These are phyloP conservation scores for Daldinia decipiens DNA, from an alignment of 495 filamentous ascomycete species.

Conservation along the genomic window DNA sequence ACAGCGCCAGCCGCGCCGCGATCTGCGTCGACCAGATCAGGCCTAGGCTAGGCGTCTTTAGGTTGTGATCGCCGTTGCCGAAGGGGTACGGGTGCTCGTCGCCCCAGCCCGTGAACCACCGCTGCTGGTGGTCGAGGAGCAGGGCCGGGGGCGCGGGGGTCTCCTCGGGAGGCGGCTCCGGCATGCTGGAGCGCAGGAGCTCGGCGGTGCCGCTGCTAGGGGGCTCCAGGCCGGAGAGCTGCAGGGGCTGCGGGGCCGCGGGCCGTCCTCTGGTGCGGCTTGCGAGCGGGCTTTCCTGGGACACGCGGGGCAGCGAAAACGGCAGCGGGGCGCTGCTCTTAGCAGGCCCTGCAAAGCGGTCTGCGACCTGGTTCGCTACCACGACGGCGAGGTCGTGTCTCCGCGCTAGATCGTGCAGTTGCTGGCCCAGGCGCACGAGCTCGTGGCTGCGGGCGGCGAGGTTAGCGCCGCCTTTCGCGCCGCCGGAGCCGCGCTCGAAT, in stretches of 20 bases:
- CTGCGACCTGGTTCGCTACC: slow-evolving; percentile 94
- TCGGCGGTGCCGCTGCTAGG: slow-evolving; percentile 39
- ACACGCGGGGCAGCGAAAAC: slow-evolving; percentile 36
- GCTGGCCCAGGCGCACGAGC: slow-evolving; percentile 77
- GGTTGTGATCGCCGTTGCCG: slow-evolving; percentile 44
- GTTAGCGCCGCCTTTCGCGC: slow-evolving; percentile 52
- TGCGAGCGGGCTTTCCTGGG: slow-evolving; percentile 55
- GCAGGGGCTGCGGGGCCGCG: slow-evolving; percentile 5
- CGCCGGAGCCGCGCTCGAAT: slow-evolving; percentile 64
- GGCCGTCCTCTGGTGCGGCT: slow-evolving; percentile 19
- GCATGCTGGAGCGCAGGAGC: slow-evolving; percentile 48
- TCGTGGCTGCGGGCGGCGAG: slow-evolving; percentile 73
- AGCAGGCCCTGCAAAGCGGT: slow-evolving; percentile 70
- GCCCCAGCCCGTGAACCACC: slow-evolving; percentile 96
- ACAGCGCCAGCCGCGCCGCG: slow-evolving; percentile 79
- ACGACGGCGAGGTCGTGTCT: slow-evolving; percentile 82
- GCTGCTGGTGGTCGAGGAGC: slow-evolving; percentile 86
- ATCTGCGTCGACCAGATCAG: slow-evolving; percentile 92
- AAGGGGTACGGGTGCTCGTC: slow-evolving; percentile 53
- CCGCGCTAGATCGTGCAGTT: slow-evolving; percentile 77
- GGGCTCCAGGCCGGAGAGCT: slow-evolving; percentile 24
- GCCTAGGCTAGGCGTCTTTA: slow-evolving; percentile 88
- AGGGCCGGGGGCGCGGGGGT: slow-evolving; percentile 61
- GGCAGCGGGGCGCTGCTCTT: slow-evolving; percentile 26
- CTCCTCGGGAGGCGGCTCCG: slow-evolving; percentile 32